Evolutionary conservation across 306 rosid genomes (phyloP).

Genomic region (Fragaria ananassa): DNA sequence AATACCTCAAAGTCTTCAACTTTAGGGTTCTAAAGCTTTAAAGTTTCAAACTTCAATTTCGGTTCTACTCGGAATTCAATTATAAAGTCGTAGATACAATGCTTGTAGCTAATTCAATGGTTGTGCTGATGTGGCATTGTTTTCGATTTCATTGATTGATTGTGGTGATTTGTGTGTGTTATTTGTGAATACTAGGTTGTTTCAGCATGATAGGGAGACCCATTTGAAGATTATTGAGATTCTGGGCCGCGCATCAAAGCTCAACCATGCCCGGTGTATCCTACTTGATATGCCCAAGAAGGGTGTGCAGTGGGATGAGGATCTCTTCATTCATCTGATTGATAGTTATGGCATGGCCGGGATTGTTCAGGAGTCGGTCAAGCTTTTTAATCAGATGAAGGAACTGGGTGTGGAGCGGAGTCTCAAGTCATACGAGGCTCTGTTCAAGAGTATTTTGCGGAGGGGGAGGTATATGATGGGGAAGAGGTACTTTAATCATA

Average conservation of each 20-base stretch:
- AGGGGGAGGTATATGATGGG: slow-evolving; percentile 90
- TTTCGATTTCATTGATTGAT: neutral
- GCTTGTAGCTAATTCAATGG: neutral
- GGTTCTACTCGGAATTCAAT: neutral
- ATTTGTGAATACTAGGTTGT: slow-evolving; percentile 17
- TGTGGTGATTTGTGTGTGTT: neutral
- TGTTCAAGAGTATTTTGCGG: slow-evolving; percentile 69
- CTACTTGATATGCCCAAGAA: slow-evolving; percentile 56
- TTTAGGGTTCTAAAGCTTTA: neutral
- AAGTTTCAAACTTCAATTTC: neutral
- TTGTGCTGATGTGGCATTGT: neutral
- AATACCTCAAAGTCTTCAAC: neutral
- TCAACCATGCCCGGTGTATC: slow-evolving; percentile 83
- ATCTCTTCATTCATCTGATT: slow-evolving; percentile 59
- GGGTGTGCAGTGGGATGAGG: slow-evolving; percentile 56
- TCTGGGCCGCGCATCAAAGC: slow-evolving; percentile 61
- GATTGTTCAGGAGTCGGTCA: slow-evolving; percentile 89
- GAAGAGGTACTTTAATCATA: slow-evolving; percentile 71
- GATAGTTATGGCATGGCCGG: slow-evolving; percentile 75
- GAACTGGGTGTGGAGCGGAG: slow-evolving; percentile 62
- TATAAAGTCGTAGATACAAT: neutral
- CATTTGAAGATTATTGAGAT: slow-evolving; percentile 78
- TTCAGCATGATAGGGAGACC: slow-evolving; percentile 62
- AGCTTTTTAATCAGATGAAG: slow-evolving; percentile 66
- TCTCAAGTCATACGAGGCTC: slow-evolving; percentile 59